Base-by-base conservation (phyloP, 176 grass and related monocot genomes). In the Stipa capillata region DNA sequence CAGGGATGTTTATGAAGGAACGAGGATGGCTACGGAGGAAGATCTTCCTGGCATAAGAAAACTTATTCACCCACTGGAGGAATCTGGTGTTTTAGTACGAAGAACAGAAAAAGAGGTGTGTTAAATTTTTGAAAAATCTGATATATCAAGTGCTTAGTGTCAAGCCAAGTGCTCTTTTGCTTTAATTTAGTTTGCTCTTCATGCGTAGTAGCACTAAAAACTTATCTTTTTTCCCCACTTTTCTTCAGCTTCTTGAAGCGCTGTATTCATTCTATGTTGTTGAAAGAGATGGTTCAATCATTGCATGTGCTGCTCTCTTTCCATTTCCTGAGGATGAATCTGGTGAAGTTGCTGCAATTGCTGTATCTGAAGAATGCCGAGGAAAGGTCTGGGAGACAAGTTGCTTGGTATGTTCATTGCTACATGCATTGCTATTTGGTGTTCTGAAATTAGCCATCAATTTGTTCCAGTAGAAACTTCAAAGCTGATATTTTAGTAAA, bases 1-100 rank as follows among this genome's bases (percentile, higher is more conserved):
- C 77, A 98, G 92, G 81, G 92, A 92, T 90, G 92, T 94, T 56
- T 98, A 98, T 71, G 95, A 98, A 89, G 95, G 92, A 77, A 98
- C 92, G 80, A 87, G 92, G 79, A 79, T 82, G 44, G 95, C 95
- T 70, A 98, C 41, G 61, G 83, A 48, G 20, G 83, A 84, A 85
- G 95, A 98, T 86, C 80, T 98, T 87, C 29, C 63, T 78, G 91
- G 89, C n/a, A 89, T 98, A 72, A 98, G 84, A 87, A 94, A 87
- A 81, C 73, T 98, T 74, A 90, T 98, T 84, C 37, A 44, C 2
- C 95, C 92, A 12, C 85, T 98, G 41, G 92, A 98, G 76, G 87
- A 92, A 87, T 92, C 89, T 78, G 95, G 90, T 42, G 85, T 84
- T 84, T 60, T 92, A 50, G 82, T 91, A 37, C 85, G 35, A 80